These are phyloP conservation scores for Fusarium equiseti DNA, from an alignment of 2,329 filamentous ascomycete species.

Conservation along the genomic window DNA sequence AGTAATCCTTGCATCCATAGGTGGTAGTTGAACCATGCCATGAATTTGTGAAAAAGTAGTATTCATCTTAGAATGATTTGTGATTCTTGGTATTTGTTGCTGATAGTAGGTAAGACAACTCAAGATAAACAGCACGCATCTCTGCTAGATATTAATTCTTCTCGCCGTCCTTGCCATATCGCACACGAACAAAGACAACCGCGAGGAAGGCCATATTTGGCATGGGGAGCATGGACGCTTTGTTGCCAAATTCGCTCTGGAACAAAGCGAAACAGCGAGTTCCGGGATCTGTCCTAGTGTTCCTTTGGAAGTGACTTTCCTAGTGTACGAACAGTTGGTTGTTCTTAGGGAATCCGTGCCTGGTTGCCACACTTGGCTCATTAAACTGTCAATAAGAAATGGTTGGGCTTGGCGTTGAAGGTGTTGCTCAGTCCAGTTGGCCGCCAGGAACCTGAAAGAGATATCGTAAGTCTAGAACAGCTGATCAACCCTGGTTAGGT, in stretches of 20 bases:
- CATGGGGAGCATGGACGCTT: conserved; percentile 33
- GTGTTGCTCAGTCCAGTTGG: conserved; percentile 29
- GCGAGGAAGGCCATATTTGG: conserved; percentile 20
- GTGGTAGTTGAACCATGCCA: conserved; percentile 23
- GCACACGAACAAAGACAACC: conserved; percentile 23
- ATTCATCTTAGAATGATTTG: conserved; percentile 32
- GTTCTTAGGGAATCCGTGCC: conserved; percentile 31
- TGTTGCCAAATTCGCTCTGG: conserved; percentile 27
- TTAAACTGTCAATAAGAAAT: conserved; percentile 23
- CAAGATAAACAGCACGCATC: conserved; percentile 7
- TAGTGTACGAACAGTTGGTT: conserved; percentile 24
- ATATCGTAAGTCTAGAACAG: conserved; percentile 20
- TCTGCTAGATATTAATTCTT: conserved; percentile 34
- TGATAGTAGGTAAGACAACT: conserved; percentile 9
- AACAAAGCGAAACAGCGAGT: conserved; percentile 40
- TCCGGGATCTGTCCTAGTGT: conserved; percentile 9
- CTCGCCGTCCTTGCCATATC: not conserved
- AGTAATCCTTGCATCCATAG: conserved; percentile 38
- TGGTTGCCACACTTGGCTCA: conserved; percentile 28
- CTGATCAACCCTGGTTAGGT: conserved; percentile 10
- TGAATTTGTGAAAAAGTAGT: conserved; percentile 20
- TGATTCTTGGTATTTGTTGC: conserved; percentile 6
- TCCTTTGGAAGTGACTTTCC: conserved; percentile 17
- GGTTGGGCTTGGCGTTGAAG: conserved; percentile 11
- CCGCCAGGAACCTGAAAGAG: conserved; percentile 18